phyloP scores from a whole-genome alignment of 2,329 filamentous ascomycete genomes.

The Diaporthe helianthi region DNA sequence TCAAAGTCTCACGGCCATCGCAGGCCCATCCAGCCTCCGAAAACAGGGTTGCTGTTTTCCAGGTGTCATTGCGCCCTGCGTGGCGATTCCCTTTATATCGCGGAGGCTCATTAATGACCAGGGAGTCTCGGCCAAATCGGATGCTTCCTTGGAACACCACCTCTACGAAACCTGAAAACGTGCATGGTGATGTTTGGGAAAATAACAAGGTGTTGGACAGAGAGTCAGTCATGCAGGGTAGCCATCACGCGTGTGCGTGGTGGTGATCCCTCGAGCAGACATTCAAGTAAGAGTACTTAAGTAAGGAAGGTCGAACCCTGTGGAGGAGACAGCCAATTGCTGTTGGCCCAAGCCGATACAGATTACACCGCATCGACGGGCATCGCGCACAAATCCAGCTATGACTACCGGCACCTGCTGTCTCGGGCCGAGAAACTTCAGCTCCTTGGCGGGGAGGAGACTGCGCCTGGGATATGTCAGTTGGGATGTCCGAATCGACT shows the following conservation, averaged over 20 bases:
- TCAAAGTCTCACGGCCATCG: background rate
- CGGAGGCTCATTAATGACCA: background rate
- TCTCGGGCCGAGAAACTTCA: slow-evolving; percentile 6
- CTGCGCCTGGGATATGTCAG: background rate
- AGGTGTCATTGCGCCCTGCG: background rate
- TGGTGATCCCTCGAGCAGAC: background rate
- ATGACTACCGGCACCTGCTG: background rate
- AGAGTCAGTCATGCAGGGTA: background rate
- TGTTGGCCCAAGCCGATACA: background rate
- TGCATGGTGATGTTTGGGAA: background rate
- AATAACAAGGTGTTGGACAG: background rate
- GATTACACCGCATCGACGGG: background rate
- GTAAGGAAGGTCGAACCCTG: background rate
- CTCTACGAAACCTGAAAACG: background rate
- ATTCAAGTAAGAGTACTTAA: no score
- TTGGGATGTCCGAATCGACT: slow-evolving; percentile 4
- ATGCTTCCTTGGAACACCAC: background rate
- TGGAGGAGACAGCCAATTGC: background rate
- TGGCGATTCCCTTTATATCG: background rate
- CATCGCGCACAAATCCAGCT: background rate
- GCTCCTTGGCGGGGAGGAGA: background rate
- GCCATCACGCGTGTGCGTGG: background rate
- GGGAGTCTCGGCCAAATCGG: background rate
- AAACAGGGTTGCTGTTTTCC: background rate
- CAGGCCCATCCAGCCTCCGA: background rate